Conservation (phyloP, 2,329 filamentous ascomycete genomes). For the Talaromyces sp. region DNA sequence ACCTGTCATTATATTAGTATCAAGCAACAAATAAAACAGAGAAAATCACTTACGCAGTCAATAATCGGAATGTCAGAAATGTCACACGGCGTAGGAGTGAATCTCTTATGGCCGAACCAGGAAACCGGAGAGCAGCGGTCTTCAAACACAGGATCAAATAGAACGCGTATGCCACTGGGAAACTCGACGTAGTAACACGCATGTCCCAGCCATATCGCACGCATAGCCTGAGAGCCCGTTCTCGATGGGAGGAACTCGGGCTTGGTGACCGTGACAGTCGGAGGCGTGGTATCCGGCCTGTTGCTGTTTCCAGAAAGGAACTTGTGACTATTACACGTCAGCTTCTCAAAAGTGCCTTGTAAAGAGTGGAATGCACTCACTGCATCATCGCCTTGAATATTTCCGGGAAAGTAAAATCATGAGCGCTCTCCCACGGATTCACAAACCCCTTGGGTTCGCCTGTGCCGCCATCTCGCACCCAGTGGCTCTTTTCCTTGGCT, state of each 20-base stretch:
- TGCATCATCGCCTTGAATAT: conserved; percentile 12
- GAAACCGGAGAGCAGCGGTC: conserved; percentile 70
- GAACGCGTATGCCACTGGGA: conserved; percentile 70
- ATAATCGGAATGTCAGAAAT: conserved; percentile 12
- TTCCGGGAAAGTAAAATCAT: conserved; percentile 10
- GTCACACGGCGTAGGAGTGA: conserved; percentile 11
- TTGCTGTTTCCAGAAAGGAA: conserved; percentile 14
- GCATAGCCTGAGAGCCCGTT: conserved; percentile 21
- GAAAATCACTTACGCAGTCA: conserved; percentile 8
- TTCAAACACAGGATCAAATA: conserved; percentile 87
- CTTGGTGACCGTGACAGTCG: conserved; percentile 12
- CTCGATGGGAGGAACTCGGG: conserved; percentile 13
- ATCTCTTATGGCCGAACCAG: conserved; percentile 31
- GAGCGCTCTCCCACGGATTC: conserved; percentile 13
- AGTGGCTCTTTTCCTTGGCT: conserved; percentile 11
- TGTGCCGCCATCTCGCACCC: conserved; percentile 5
- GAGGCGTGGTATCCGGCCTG: conserved; percentile 12
- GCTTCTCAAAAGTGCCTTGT: not conserved
- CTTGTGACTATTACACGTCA: conserved; percentile 8
- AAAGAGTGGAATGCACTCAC: conserved; percentile 1
- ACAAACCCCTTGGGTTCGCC: conserved; percentile 7
- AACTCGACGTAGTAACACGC: conserved; percentile 86
- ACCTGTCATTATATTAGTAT: conserved; percentile 7
- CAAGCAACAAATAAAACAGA: not conserved
- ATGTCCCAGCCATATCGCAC: conserved; percentile 86